phyloP scores from a whole-genome alignment of 1,284 basidiomycete genomes.

The Ganoderma leucocontextum region DNA sequence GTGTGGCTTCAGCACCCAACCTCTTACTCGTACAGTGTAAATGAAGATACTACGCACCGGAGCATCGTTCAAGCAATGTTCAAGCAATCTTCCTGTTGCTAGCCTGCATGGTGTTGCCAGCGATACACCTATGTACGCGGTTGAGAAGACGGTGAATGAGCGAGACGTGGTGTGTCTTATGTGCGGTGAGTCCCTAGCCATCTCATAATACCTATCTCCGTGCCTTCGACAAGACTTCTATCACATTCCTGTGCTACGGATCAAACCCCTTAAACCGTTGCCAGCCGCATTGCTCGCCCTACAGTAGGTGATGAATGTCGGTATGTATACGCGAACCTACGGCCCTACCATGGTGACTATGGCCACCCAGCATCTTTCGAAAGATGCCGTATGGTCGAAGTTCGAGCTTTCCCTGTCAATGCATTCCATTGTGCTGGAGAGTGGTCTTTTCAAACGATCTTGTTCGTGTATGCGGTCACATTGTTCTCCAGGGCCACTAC shows the following conservation, averaged over 20 bases:
- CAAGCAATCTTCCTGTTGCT: background rate
- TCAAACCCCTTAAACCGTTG: background rate
- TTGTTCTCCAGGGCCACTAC: background rate
- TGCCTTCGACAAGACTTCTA: background rate
- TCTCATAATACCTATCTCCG: background rate
- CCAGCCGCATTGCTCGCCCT: background rate
- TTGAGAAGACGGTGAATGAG: background rate
- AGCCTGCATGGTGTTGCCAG: background rate
- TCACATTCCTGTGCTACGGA: constrained; percentile 7
- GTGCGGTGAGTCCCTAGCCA: constrained; percentile 1
- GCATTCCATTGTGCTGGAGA: no score
- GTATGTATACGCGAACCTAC: background rate
- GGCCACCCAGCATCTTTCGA: background rate
- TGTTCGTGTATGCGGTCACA: background rate
- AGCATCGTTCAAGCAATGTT: background rate
- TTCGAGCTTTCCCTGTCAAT: background rate
- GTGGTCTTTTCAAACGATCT: background rate
- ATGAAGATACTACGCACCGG: constrained; percentile 8
- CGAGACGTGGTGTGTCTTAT: background rate
- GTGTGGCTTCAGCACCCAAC: background rate
- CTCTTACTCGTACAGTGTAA: background rate
- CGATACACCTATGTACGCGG: background rate
- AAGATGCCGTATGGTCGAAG: background rate
- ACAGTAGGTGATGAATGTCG: background rate
- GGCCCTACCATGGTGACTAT: background rate